Evolutionary conservation across 768 basidiomycete species (phyloP).

Genomic region (Cubamyces lactineus): DNA sequence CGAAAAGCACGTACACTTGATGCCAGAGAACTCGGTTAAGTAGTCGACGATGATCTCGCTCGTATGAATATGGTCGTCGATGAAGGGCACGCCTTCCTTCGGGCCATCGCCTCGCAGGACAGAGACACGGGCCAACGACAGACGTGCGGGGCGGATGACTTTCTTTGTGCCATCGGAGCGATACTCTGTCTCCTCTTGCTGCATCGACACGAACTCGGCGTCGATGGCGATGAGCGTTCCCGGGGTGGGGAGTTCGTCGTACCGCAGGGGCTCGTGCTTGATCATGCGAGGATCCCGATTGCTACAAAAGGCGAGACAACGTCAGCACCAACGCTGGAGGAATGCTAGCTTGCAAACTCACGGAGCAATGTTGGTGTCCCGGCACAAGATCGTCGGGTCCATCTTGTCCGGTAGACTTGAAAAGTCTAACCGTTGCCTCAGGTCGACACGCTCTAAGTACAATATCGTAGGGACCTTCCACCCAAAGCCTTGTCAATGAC

Average conservation of each 20-base stretch:
- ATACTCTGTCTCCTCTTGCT: slow-evolving; percentile 97
- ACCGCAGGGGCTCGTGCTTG: slow-evolving; percentile 74
- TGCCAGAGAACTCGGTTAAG: slow-evolving; percentile 95
- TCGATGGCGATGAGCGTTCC: slow-evolving; percentile 95
- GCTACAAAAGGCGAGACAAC: slow-evolving; percentile 40
- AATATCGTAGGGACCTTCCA: slow-evolving; percentile 81
- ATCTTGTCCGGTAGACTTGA: slow-evolving; percentile 62
- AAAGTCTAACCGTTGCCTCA: slow-evolving; percentile 60
- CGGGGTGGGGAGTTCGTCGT: slow-evolving; percentile 78
- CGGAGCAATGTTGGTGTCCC: slow-evolving; percentile 89
- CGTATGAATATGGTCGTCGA: slow-evolving; percentile 97
- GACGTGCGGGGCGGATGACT: slow-evolving; percentile 86
- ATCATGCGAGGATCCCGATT: slow-evolving; percentile 74
- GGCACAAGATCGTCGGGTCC: slow-evolving; percentile 75
- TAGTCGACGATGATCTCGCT: slow-evolving; percentile 96
- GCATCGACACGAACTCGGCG: slow-evolving; percentile 97
- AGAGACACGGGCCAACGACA: slow-evolving; percentile 93
- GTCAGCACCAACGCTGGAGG: background rate
- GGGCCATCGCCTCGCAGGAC: slow-evolving; percentile 86
- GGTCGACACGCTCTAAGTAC: slow-evolving; percentile 82
- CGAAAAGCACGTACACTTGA: slow-evolving; percentile 66
- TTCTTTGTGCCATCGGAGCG: slow-evolving; percentile 95
- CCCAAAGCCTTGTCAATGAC: background rate
- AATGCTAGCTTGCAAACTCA: slow-evolving; percentile 39
- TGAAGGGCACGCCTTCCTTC: slow-evolving; percentile 86